Evolutionary conservation across 2,329 filamentous ascomycete species (phyloP), one percentile per base, ranked within the genome.

Genomic region (Claviceps fusiformis): DNA sequence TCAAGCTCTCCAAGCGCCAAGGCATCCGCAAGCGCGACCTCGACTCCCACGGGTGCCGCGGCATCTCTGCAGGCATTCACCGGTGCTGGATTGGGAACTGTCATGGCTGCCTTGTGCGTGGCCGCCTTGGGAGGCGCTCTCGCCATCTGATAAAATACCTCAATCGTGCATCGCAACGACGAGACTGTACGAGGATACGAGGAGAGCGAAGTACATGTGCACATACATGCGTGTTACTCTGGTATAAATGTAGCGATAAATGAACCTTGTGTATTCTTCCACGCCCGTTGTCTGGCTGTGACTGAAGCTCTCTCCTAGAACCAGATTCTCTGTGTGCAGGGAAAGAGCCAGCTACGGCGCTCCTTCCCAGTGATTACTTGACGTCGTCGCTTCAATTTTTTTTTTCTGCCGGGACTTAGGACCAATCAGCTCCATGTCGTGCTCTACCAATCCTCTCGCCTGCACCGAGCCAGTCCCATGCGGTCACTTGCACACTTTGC

Each of bases 101-200:
- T 60, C 54, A 51, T 68, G 41, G 60, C 64, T 31, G 53, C 60
- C 17, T 52, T 67, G 53, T 60, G 62, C 33, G 65, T 69, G 62
- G 63, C 59, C 10, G 53, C 64, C 44, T 60, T 63, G 10, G 67
- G 66, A 10, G 65, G 62, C 24, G 66, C 62, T 52, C 41, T 68
- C 15, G 58, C 67, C 56, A 53, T 66, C 50, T 68, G 62, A 53
- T 13, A 35, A 27, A 3, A 3, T 29, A 35, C 15, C 29, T 7
- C 27, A 15, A 47, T 17, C 24, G 45, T 47, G 45, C 27, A 47
- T 45, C 44, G 8, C 24, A n/a, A 29, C 6, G 15, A 29, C 24
- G 29, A 10, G 5, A 5, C 11, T 9, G 44, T 46, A 46, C 24
- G 19, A 9, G 10, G 3, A 37, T 9, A 11, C 37, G 13, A 17